Conservation (phyloP, 73 alveolate genomes). For the Diophrys appendiculata region DNA sequence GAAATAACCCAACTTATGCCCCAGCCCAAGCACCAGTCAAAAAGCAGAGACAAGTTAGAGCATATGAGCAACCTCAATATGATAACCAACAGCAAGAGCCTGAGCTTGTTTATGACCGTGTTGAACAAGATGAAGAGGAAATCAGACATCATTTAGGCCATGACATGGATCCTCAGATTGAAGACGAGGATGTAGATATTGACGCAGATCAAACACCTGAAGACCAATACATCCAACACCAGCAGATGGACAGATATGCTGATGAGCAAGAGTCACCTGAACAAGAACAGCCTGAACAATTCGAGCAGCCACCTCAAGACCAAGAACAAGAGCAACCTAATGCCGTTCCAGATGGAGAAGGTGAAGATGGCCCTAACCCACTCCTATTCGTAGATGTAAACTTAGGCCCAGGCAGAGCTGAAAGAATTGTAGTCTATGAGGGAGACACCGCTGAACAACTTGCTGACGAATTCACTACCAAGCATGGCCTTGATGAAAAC, state of each 20-base stretch:
- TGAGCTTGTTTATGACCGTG: slow-evolving; percentile 2
- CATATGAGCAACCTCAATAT: neutral
- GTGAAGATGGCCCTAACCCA: slow-evolving; percentile 53
- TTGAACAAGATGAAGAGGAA: slow-evolving; percentile 21
- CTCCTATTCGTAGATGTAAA: slow-evolving; percentile 92
- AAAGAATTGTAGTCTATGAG: slow-evolving; percentile 91
- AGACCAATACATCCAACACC: slow-evolving; percentile 3
- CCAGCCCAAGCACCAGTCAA: neutral
- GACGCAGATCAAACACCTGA: neutral
- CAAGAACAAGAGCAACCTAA: slow-evolving; percentile 7
- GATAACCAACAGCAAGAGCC: slow-evolving; percentile 7
- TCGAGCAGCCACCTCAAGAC: slow-evolving; percentile 14
- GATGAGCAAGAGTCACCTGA: slow-evolving; percentile 11
- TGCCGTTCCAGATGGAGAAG: neutral
- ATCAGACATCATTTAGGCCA: neutral
- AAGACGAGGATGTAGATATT: slow-evolving; percentile 1
- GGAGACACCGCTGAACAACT: slow-evolving; percentile 92
- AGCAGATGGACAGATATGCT: slow-evolving; percentile 1
- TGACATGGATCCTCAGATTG: neutral
- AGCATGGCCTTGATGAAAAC: slow-evolving; percentile 79
- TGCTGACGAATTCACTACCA: slow-evolving; percentile 90
- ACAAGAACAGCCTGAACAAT: neutral
- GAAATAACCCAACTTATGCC: slow-evolving; percentile 1
- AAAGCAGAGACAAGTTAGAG: slow-evolving; percentile 6
- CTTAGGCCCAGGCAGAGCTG: slow-evolving; percentile 91